Conservation (phyloP, 768 basidiomycete species). For the Lactarius pseudohatsudake region DNA sequence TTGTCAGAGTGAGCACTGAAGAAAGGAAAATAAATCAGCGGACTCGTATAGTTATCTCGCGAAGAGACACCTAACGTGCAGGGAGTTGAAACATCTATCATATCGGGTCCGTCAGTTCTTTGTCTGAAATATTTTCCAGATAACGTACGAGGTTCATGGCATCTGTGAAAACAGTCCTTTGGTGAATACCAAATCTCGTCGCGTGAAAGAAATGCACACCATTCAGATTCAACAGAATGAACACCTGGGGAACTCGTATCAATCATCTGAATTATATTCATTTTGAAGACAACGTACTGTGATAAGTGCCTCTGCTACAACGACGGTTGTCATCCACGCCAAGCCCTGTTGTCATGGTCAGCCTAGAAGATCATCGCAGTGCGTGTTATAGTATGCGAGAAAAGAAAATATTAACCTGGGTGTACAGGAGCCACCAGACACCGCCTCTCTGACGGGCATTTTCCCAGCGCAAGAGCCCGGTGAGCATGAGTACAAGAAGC, state of each 20-base stretch:
- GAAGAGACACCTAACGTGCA: no score
- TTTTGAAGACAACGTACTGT: not conserved
- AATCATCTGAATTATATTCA: no score
- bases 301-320: slow-evolving; percentile 2
- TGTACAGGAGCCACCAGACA: slow-evolving; percentile 11
- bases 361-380: not conserved
- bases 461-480: slow-evolving; percentile 15
- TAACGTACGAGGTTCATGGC: no score
- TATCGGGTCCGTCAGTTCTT: no score
- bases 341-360: not conserved
- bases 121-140: no score
- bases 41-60: no score
- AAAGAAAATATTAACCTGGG: not conserved
- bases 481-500: slow-evolving; percentile 8
- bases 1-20: not conserved
- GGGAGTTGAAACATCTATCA: no score
- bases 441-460: not conserved
- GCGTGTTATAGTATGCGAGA: not conserved
- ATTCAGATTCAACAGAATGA: no score
- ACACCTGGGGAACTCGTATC: no score
- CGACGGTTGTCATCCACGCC: not conserved
- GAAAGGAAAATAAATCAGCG: not conserved
- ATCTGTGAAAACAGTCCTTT: no score
- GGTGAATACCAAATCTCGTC: no score
- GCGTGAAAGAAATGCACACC: no score